Percentiles rank a stretch among this genome's conserved stretches.
These are phyloP conservation scores for Aspergillus kassunensis DNA, from an alignment of 495 filamentous ascomycete species.

Conservation along the genomic window DNA sequence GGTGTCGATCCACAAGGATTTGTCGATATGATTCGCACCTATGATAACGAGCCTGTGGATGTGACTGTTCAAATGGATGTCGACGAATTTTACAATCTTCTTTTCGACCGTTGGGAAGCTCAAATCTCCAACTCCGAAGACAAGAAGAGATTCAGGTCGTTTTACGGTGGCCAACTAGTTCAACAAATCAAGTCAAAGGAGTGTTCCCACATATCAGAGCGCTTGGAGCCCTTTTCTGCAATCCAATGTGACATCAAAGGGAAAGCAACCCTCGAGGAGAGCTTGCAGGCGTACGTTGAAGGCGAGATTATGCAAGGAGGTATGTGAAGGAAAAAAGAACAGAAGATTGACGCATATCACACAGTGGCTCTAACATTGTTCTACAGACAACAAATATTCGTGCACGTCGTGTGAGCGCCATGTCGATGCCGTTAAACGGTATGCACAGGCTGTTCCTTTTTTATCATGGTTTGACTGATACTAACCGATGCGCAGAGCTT, in stretches of 20 bases:
- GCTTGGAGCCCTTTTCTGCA: slow-evolving; percentile 85
- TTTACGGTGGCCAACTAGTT: slow-evolving; percentile 88
- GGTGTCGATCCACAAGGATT: slow-evolving; percentile 69
- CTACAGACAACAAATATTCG: slow-evolving; percentile 89
- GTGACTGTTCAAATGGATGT: slow-evolving; percentile 93
- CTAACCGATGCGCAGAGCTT: slow-evolving; percentile 46
- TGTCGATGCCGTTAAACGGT: slow-evolving; percentile 92
- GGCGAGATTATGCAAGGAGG: slow-evolving; percentile 92
- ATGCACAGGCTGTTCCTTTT: slow-evolving; percentile 8
- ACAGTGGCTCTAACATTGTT: slow-evolving; percentile 19
- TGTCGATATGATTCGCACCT: slow-evolving; percentile 72
- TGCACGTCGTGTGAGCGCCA: slow-evolving; percentile 87
- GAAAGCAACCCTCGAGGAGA: slow-evolving; percentile 78
- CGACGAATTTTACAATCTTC: slow-evolving; percentile 92
- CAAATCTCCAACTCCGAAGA: slow-evolving; percentile 64
- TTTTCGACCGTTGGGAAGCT: slow-evolving; percentile 88
- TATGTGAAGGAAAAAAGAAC: no score
- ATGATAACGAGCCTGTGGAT: slow-evolving; percentile 82
- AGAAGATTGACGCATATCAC: slow-evolving; percentile 41
- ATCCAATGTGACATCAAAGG: slow-evolving; percentile 98
- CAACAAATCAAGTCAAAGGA: slow-evolving; percentile 95
- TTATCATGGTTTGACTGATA: background rate
- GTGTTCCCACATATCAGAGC: slow-evolving; percentile 88
- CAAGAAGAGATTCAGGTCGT: slow-evolving; percentile 73
- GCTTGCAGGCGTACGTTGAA: slow-evolving; percentile 87